These are phyloP conservation scores for Insectozyma bohioensis DNA, from an alignment of 1,139 yeast species.

Conservation along the genomic window DNA sequence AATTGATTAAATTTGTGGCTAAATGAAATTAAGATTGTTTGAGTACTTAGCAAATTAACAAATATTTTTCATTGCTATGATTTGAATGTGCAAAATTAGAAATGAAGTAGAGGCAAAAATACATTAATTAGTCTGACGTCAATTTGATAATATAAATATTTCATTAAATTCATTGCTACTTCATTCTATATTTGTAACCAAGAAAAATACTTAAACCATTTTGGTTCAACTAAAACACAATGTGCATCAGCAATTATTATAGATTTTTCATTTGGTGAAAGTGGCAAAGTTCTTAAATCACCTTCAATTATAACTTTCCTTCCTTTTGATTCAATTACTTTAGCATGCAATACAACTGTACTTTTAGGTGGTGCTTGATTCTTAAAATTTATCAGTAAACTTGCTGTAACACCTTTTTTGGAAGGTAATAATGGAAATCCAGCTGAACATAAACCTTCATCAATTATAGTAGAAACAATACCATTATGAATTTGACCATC, in stretches of 20 bases:
- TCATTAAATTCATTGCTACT: too few species aligned
- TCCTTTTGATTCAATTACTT: constrained; percentile 67
- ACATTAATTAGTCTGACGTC: too few species aligned
- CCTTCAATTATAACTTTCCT: constrained; percentile 81
- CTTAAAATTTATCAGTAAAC: constrained; percentile 61
- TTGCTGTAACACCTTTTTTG: constrained; percentile 89
- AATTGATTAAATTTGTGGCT: too few species aligned
- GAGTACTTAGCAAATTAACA: too few species aligned
- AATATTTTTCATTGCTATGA: too few species aligned
- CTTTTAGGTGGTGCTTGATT: constrained; percentile 68
- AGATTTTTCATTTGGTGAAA: constrained; percentile 22
- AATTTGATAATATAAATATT: too few species aligned
- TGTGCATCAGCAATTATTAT: constrained; percentile 53
- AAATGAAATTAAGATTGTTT: too few species aligned
- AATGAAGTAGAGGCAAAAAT: too few species aligned
- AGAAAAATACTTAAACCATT: constrained; percentile 70
- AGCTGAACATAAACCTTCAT: constrained; percentile 83
- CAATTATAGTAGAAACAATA: constrained; percentile 74
- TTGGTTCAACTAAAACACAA: constrained; percentile 74
- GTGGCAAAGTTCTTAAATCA: constrained; percentile 47
- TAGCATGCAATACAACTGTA: constrained; percentile 66
- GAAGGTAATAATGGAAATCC: constrained; percentile 87
- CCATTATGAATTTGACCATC: constrained; percentile 88
- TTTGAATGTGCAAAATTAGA: too few species aligned
- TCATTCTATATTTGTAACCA: constrained; percentile 46